phyloP scores from a whole-genome alignment of 2,329 filamentous ascomycete species.

The Colletotrichum orbiculare region DNA sequence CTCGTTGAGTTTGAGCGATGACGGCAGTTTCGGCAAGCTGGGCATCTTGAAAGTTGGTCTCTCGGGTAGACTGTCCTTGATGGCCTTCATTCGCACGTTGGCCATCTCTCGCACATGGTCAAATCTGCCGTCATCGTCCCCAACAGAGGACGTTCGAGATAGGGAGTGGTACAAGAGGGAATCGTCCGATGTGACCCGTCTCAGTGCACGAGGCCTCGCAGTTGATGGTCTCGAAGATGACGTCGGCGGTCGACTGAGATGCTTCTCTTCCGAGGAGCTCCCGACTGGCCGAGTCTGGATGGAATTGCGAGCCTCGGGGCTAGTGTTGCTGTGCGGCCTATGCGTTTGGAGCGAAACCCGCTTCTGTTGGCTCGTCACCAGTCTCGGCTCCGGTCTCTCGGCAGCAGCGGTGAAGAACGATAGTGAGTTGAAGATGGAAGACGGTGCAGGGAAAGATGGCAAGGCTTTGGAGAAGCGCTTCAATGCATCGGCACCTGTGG shows the following conservation, averaged over 20 bases:
- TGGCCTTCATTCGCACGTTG: conserved; percentile 89
- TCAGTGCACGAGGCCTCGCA: conserved; percentile 49
- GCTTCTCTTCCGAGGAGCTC: not conserved
- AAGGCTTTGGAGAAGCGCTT: conserved; percentile 67
- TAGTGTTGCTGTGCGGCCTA: conserved; percentile 23
- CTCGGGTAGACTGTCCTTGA: conserved; percentile 88
- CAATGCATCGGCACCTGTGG: conserved; percentile 66
- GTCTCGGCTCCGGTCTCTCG: conserved; percentile 25
- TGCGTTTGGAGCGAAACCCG: conserved; percentile 3
- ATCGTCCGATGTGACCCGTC: conserved; percentile 78
- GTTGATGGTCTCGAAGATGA: conserved; percentile 24
- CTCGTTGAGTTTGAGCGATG: conserved; percentile 42
- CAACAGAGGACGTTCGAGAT: conserved; percentile 83
- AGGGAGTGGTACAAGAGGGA: conserved; percentile 81
- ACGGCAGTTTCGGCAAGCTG: conserved; percentile 65
- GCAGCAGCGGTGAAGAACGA: conserved; percentile 36
- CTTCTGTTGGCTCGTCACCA: conserved; percentile 3
- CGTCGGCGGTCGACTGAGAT: conserved; percentile 11
- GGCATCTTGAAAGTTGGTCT: conserved; percentile 80
- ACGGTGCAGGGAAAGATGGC: conserved; percentile 56
- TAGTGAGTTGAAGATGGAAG: conserved; percentile 35
- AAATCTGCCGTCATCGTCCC: conserved; percentile 81
- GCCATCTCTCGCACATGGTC: conserved; percentile 84
- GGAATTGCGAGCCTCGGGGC: conserved; percentile 12
- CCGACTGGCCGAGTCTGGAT: conserved; percentile 7